Conservation (phyloP, 768 basidiomycete genomes). For the Rhizopogon salebrosus region DNA sequence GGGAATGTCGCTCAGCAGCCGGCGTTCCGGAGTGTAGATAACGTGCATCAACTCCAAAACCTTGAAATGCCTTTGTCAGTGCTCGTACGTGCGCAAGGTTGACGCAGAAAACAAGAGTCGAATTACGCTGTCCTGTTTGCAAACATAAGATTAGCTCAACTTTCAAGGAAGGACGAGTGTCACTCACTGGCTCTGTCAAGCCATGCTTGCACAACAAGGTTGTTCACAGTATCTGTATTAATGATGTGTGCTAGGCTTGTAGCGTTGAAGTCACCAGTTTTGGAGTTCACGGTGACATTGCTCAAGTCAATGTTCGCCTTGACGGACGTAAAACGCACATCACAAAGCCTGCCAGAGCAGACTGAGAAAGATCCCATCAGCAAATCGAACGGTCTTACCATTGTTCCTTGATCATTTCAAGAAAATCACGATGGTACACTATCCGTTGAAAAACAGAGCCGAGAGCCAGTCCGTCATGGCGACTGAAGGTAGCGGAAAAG, state of each 20-base stretch:
- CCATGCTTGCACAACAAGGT: conserved; percentile 78
- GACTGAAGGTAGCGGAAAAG: conserved; percentile 91
- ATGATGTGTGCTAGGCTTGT: conserved; percentile 75
- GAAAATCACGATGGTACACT: conserved; percentile 87
- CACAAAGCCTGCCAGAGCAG: conserved; percentile 59
- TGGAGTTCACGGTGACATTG: conserved; percentile 57
- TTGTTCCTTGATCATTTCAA: conserved; percentile 89
- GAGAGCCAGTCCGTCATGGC: conserved; percentile 87
- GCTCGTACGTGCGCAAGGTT: conserved; percentile 74
- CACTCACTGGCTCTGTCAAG: conserved; percentile 73
- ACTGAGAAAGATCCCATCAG: not conserved
- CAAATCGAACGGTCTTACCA: conserved; percentile 46
- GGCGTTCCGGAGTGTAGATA: conserved; percentile 72
- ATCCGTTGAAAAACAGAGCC: conserved; percentile 86
- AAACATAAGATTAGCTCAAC: not conserved
- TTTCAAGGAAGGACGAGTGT: conserved; percentile 3
- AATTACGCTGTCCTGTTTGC: conserved; percentile 57
- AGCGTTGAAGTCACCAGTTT: conserved; percentile 78
- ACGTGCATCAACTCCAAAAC: conserved; percentile 78
- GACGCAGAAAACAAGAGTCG: conserved; percentile 91
- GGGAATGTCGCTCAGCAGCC: conserved; percentile 50
- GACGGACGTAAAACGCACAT: conserved; percentile 81
- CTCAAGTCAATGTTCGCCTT: conserved; percentile 67
- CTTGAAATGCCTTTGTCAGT: conserved; percentile 68
- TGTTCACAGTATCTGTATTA: conserved; percentile 74